Evolutionary conservation across 164 flowering plant genomes (phyloP).

Genomic region (Kingdonia uniflora): DNA sequence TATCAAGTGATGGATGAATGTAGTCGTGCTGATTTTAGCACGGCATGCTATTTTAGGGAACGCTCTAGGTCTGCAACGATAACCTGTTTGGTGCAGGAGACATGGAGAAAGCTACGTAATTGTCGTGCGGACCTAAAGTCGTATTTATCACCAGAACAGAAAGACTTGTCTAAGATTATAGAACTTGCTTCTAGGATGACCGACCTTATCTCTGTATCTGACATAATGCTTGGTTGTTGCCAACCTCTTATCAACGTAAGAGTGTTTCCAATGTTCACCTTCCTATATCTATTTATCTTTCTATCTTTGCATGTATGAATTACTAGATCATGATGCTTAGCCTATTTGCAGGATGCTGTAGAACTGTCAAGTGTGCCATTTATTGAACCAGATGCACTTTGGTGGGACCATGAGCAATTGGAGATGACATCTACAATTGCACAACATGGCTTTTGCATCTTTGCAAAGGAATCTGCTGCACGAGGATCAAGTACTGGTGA

Average conservation of each 20-base stretch:
- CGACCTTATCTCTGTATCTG: slow-evolving; percentile 69
- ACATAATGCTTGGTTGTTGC: slow-evolving; percentile 42
- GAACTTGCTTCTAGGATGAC: slow-evolving; percentile 35
- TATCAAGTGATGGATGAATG: slow-evolving; percentile 78
- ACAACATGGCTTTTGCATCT: slow-evolving; percentile 68
- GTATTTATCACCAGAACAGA: slow-evolving; percentile 30
- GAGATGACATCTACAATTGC: slow-evolving; percentile 56
- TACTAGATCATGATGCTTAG: slow-evolving; percentile 4
- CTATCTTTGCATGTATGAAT: not conserved
- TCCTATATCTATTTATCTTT: not conserved
- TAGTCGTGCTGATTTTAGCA: slow-evolving; percentile 59
- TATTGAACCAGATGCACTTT: slow-evolving; percentile 30
- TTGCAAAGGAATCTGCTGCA: slow-evolving; percentile 36
- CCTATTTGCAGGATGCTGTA: slow-evolving; percentile 35
- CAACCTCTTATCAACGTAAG: slow-evolving; percentile 33
- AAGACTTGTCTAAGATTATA: slow-evolving; percentile 28
- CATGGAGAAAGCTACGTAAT: slow-evolving; percentile 57
- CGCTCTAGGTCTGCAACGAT: slow-evolving; percentile 8
- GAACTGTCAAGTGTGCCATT: slow-evolving; percentile 21
- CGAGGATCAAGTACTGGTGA: slow-evolving; percentile 15
- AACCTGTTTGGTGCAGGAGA: slow-evolving; percentile 37
- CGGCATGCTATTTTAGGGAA: slow-evolving; percentile 12
- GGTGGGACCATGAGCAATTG: slow-evolving; percentile 39
- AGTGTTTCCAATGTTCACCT: not conserved
- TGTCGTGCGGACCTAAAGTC: slow-evolving; percentile 32